Conservation (phyloP, 2,329 filamentous ascomycete genomes). For the Microdochium paspali region DNA sequence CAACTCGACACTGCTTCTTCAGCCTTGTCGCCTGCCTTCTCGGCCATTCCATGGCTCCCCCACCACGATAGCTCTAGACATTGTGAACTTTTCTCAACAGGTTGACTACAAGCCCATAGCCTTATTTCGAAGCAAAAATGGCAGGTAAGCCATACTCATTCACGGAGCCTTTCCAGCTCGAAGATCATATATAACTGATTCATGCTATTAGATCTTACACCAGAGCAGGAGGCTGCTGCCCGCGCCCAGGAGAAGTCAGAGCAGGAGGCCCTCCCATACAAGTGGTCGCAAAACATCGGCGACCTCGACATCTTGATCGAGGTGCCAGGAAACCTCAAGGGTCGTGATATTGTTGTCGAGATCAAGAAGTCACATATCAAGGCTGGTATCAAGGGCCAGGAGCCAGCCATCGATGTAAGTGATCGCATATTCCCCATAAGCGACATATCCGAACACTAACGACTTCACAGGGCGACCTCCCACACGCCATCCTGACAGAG, state of each 20-base stretch:
- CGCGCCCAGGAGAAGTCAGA: constrained; percentile 71
- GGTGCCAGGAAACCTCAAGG: constrained; percentile 77
- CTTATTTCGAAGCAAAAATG: constrained; percentile 27
- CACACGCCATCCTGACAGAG: constrained; percentile 69
- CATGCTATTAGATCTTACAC: constrained; percentile 35
- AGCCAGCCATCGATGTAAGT: constrained; percentile 69
- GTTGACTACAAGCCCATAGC: background rate
- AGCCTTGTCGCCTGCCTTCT: background rate
- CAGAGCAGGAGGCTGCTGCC: constrained; percentile 48
- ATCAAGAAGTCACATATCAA: constrained; percentile 71
- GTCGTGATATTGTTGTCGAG: constrained; percentile 71
- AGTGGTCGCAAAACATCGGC: constrained; percentile 88
- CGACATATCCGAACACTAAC: too few relatives aligned
- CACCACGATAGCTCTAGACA: background rate
- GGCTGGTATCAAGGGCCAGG: constrained; percentile 81
- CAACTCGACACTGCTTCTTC: background rate
- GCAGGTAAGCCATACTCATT: too few relatives aligned
- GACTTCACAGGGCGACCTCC: constrained; percentile 65
- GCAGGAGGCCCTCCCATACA: constrained; percentile 88
- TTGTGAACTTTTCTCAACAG: background rate
- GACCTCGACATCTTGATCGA: constrained; percentile 75
- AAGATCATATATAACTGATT: background rate
- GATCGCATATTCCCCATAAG: background rate
- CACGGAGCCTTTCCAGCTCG: too few relatives aligned
- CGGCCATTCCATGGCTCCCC: background rate